Evolutionary conservation across 2,329 filamentous ascomycete species (phyloP), one percentile per base, ranked within the genome.

Genomic region (Aspergillus sp.): DNA sequence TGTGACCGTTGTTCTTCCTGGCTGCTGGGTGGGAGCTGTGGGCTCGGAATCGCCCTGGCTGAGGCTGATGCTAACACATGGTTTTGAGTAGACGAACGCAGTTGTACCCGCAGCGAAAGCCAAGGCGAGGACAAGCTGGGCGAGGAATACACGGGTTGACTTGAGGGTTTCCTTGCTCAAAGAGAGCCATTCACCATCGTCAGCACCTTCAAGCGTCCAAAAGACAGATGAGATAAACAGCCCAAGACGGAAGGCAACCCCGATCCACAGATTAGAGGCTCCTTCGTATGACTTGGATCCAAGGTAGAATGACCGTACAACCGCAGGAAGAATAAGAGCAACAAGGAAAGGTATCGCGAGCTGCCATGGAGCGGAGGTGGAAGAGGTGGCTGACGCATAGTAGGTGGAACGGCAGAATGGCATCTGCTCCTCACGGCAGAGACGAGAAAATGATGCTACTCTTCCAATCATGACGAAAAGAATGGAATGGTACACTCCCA

Each of bases 361-460:
- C 65, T 97, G 91, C 89, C 90, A 96, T 1, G 83, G 78, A 1
- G 91, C 88, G 3, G 91, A 96, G 1, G 90, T 97, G 0, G 93
- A 97, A 0, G 91, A 95, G 3, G 85, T 88, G 7, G 85, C 81
- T 0, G 91, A 96, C 5, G 90, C 86, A 62, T 98, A 98, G 71
- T 96, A 98, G 0, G 93, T 96, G 2, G 91, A 95, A 42, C 81
- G 82, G 73, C 93, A 98, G 70, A 86, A 94, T 0, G 93, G 93
- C 88, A 97, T 96, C 70, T 98, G 93, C 70, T 98, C 93, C 66
- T 98, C 93, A 45, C 93, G 85, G 64, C 93, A 98, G 13, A 98
- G 82, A 53, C 90, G 87, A 7, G 93, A 96, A 53, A 91, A 83
- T 1, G 90, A 95, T 1, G 90, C 86, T 3, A 91, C 43, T 42